A percentile compares a stretch with the other conserved stretches of the same genome.
Conservation (phyloP, 2,329 filamentous ascomycete species). For the Beauveria brongniartii region DNA sequence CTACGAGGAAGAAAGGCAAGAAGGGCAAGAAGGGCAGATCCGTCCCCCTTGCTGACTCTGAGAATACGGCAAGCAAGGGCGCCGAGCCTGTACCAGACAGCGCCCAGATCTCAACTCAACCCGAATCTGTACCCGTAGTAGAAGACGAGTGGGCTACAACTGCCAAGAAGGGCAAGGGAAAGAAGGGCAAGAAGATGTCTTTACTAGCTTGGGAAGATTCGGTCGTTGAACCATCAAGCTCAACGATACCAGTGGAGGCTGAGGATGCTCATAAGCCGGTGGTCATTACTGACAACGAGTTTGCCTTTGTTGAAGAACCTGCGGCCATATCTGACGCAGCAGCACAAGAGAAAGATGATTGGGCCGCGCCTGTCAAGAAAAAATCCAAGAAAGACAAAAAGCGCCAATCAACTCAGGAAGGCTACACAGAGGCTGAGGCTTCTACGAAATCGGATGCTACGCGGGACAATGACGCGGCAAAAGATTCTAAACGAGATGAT, state of each 20-base stretch:
- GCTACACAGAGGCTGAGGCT: background rate
- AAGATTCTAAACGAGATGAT: background rate
- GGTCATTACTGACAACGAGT: background rate
- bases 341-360: background rate
- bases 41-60: background rate
- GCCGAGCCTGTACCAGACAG: background rate
- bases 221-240: background rate
- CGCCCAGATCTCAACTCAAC: background rate
- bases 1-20: conserved; percentile 28
- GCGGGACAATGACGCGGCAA: conserved; percentile 17
- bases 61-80: background rate
- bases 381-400: conserved; percentile 32
- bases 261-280: background rate
- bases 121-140: background rate
- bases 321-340: background rate
- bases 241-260: background rate
- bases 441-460: conserved; percentile 16
- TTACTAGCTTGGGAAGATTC: background rate
- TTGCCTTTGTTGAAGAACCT: conserved; percentile 1
- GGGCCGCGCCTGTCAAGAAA: conserved; percentile 6
- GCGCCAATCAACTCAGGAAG: conserved; percentile 16
- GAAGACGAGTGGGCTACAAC: background rate
- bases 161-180: conserved; percentile 5
- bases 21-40: conserved; percentile 23
- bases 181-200: conserved; percentile 10